Base-by-base conservation (phyloP, 345 rosid species). In the Salix brachista region DNA sequence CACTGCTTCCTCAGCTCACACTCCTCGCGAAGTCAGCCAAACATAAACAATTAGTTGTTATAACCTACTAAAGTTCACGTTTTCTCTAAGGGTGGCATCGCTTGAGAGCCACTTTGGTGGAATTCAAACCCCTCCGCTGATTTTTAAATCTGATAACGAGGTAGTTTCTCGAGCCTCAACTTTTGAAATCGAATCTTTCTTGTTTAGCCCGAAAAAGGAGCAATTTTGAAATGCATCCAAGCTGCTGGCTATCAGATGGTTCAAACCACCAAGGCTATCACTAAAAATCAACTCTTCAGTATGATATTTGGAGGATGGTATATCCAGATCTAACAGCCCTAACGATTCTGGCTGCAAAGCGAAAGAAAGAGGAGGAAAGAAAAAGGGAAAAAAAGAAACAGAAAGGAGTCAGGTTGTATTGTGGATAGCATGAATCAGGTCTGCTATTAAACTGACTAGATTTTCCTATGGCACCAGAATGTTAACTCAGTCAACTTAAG, bases 201-300 rank as follows among this genome's bases (percentile, higher is more conserved):
- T 78, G 62, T 75, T 81, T 46, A 67, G 75, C 67, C 79, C 84
- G 13, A 82, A 75, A 28, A 79, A 79, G 75, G 79, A 79, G 77
- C 81, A 81, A 82, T 86, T 96, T 77, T 91, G 99, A 77, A 96
- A 96, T 64, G 98, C 93, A 81, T 94, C 99, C 71, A 92, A 90
- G 78, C 98, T 96, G 82, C 90, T 96, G 32, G 98, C 98, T 80
- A 94, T 90, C 73, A 96, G 84, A 81, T 94, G 90, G 85, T 86
- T 96, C 82, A 96, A 84, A 78, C 91, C 90, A 42, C 97, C 90
- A 18, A 93, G 91, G 86, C 98, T 92, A 72, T 96, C 94, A 61
- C 87, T 81, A 67, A 92, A 80, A 67, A 89, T 86, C 60, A 93
- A 62, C 78, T 92, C 98, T 73, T 93, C 97, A 0, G 81, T 78